Percentiles rank a stretch among this genome's conserved stretches.
Evolutionary conservation across 2,329 filamentous ascomycete genomes (phyloP).

Genomic region (Arthrobotrys iridis): DNA sequence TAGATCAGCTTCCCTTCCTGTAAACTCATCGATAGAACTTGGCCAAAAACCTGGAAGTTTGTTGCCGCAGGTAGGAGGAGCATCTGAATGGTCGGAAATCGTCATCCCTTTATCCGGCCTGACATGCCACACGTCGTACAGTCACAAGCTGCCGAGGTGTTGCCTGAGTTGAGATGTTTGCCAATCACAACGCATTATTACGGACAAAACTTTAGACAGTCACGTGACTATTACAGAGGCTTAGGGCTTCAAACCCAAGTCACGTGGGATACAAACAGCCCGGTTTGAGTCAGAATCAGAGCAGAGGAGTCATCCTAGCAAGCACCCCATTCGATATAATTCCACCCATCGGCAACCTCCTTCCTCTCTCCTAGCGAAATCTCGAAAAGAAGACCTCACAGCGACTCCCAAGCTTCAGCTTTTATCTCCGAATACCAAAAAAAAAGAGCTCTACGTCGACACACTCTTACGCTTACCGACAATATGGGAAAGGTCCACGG

Average conservation of each 20-base stretch:
- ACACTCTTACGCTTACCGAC: conserved; percentile 55
- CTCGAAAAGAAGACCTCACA: background rate
- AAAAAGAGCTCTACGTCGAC: conserved; percentile 10
- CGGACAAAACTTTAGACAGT: background rate
- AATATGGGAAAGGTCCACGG: conserved; percentile 94
- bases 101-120: conserved; percentile 37
- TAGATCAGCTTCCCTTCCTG: background rate
- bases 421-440: conserved; percentile 5
- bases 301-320: conserved; percentile 42
- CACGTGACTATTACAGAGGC: background rate
- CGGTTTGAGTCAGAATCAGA: conserved; percentile 31
- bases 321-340: conserved; percentile 1
- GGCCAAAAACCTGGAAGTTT: conserved; percentile 19
- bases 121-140: conserved; percentile 1
- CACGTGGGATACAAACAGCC: conserved; percentile 41
- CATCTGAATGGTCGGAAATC: conserved; percentile 53
- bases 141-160: conserved; percentile 25
- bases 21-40: background rate
- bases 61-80: conserved; percentile 24
- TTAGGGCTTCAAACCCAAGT: conserved; percentile 50
- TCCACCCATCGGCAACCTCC: conserved; percentile 28
- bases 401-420: background rate
- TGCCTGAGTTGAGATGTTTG: conserved; percentile 22
- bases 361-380: conserved; percentile 11
- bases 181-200: conserved; percentile 1